Conservation (phyloP, 148 eudicot genomes). For the Bassia scoparia region DNA sequence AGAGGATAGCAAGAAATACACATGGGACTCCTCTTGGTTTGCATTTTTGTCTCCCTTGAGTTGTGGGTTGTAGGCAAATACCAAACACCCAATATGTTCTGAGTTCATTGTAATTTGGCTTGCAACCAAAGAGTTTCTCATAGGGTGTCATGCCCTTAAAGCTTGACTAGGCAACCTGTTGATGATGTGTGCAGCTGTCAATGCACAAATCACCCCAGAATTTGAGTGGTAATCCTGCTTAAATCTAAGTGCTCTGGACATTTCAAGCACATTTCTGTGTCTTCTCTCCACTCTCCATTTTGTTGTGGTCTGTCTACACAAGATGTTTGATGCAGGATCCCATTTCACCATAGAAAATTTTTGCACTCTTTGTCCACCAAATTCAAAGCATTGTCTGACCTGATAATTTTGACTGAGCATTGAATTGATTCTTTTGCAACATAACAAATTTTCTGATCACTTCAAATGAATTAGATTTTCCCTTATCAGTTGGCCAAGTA, state of each 20-base stretch:
- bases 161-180: no score
- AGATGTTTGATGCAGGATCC: not conserved
- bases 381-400: not conserved
- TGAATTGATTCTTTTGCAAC: not conserved
- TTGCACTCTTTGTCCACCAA: not conserved
- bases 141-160: no score
- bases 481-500: not conserved
- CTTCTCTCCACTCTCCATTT: not conserved
- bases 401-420: no score
- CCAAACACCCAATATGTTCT: no score
- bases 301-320: not conserved
- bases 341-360: not conserved
- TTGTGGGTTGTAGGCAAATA: no score
- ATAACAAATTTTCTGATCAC: not conserved
- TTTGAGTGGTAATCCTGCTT: not conserved
- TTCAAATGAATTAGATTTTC: not conserved
- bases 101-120: no score
- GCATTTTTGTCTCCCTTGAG: no score
- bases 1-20: no score
- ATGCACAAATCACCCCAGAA: not conserved
- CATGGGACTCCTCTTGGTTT: no score
- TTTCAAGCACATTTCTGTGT: not conserved
- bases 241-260: not conserved
- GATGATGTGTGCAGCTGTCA: not conserved
- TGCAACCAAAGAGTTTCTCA: no score